Base-by-base conservation (phyloP, 352 stramenopile species). In the Pythium pyrilobum region DNA sequence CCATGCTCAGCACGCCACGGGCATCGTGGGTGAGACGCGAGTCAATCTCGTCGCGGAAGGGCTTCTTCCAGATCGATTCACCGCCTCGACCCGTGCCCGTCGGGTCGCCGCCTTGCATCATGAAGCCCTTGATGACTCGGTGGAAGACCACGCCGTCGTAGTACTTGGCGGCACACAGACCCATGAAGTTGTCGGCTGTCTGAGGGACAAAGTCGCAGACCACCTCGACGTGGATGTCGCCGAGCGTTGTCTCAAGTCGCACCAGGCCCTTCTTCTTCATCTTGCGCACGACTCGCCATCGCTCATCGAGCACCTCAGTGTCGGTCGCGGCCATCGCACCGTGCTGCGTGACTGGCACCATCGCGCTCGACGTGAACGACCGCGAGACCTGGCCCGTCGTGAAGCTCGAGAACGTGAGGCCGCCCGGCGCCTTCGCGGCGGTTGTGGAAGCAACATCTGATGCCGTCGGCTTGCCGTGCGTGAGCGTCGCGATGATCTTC, bases 191-290 rank as follows among this genome's bases (percentile, higher is more conserved):
- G 69, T 98, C 95, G 11, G 87, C 77, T 0, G 96, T 99, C 39
- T 95, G 77, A 18, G 96, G 96, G 18, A 96, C 94, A 51, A 99
- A 96, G 67, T 99, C 95, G 63, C 88, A 98, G 72, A 98, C 90
- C 31, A 99, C 68, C 59, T 95, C 94, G 24, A 99, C 51, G 54
- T 98, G 97, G 31, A 99, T 85, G 45, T 96, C 81, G 32, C 96
- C 97, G 38, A 96, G 60, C 24, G 77, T 97, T 6, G 96, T 99
- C 52, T 95, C 78, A 18, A 99, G 72, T 20, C 89, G 84, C n/a
- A 98, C 96, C 56, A 98, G 97, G 3, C 95, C 96, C 72, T 99
- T 99, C 71, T 97, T 97, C 66, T 97, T 97, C 47, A 97, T 75
- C 32, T 79, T 79, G 34, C 81, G 77, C 25, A 98, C 75, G 16